Base-by-base conservation (phyloP, 805 yeast genomes). In the Cyberlindnera subsufficiens region DNA sequence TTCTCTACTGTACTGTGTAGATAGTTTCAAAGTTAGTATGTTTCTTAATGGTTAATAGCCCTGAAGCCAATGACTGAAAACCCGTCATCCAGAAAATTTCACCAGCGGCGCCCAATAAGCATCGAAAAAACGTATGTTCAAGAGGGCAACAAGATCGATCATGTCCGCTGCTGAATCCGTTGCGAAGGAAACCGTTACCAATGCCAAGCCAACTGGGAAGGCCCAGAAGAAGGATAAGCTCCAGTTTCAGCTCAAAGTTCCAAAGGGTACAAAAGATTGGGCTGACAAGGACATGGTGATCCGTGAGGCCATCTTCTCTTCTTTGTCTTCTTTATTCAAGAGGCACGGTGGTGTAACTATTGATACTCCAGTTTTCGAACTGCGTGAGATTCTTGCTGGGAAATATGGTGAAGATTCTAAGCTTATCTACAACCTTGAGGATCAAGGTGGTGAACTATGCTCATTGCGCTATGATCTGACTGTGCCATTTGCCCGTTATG, bases 371-470 rank as follows among this genome's bases (percentile, higher is more conserved):
- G 99, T 93, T 5, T 93, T 93, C 56, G 99, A 93, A 66, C 74
- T 91, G 53, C 79, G 96, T 55, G 99, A 93, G 65, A 93, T 93
- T 54, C 75, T 93, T 45, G 81, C 97, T 20, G 99, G 99, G 38
- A 93, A 93, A 64, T 93, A 93, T 64, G 99, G 99, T 63, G 99
- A 93, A 68, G 99, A 93, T 64, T 90, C 97, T 29, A 93, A 93
- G 67, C 75, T 93, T 56, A 93, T 93, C 58, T 93, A 93, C 67
- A 91, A 93, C 65, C 75, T 93, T 59, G 95, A 93, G 65, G 99
- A 93, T 65, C 99, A 93, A 71, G 99, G 99, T 61, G 99, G 99
- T 53, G 99, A 93, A 67, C 68, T 93, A 55, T 86, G 96, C 16
- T 89, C 97, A 17, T 72, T 93, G 63, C 80, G 99, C 66, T 93